Evolutionary conservation across 306 rosid genomes (phyloP).

Genomic region (Trifolium fragiferum): DNA sequence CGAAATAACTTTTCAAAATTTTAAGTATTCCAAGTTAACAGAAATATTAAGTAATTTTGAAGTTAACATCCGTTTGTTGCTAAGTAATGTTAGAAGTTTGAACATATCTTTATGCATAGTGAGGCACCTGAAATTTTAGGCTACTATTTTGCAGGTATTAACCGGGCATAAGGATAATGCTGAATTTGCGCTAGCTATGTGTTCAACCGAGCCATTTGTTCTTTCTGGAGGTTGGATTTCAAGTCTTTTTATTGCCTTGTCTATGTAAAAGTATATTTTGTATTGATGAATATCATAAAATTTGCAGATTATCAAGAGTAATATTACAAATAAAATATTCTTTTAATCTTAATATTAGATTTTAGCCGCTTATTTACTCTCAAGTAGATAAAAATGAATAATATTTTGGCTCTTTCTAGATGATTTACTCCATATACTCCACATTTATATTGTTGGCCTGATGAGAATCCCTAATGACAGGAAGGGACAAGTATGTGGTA

Average conservation of each 20-base stretch:
- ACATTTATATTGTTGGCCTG: slow-evolving; percentile 33
- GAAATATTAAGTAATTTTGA: neutral
- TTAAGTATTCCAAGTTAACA: neutral
- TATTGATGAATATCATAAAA: neutral
- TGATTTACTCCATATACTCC: slow-evolving; percentile 13
- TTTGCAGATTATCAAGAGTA: slow-evolving; percentile 21
- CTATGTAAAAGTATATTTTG: neutral
- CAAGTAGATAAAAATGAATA: neutral
- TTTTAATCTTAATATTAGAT: slow-evolving; percentile 16
- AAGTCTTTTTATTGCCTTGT: slow-evolving; percentile 33
- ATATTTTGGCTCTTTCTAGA: slow-evolving; percentile 23
- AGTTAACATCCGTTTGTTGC: slow-evolving; percentile 31
- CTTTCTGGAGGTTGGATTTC: slow-evolving; percentile 94
- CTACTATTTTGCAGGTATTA: slow-evolving; percentile 66
- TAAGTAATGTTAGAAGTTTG: slow-evolving; percentile 12
- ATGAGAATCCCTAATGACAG: slow-evolving; percentile 48
- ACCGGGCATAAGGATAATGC: slow-evolving; percentile 97
- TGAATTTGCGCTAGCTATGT: slow-evolving; percentile 96
- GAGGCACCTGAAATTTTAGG: slow-evolving; percentile 28
- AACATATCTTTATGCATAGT: neutral
- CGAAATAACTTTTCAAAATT: neutral
- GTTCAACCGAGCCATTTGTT: slow-evolving; percentile 91
- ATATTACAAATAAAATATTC: neutral
- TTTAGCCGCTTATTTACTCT: slow-evolving; percentile 4
- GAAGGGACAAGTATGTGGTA: slow-evolving; percentile 89